Evolutionary conservation across 768 basidiomycete genomes (phyloP).

Genomic region (Boletus huronensis): DNA sequence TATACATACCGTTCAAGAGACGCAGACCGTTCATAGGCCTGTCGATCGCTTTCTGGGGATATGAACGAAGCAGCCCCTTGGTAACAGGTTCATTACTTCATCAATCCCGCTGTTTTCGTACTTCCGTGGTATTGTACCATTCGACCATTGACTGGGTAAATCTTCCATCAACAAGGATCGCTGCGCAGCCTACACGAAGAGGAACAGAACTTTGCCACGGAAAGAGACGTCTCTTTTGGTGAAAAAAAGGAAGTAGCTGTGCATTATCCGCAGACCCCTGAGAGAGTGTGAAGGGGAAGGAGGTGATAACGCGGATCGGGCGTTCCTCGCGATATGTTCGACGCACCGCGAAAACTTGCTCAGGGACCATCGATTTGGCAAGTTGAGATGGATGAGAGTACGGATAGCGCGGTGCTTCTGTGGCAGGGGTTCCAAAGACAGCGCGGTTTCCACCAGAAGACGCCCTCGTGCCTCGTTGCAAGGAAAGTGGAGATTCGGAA

Average conservation of each 20-base stretch:
- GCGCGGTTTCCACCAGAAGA: conserved; percentile 15
- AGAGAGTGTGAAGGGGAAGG: not conserved
- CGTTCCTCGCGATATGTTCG: not conserved
- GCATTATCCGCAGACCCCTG: not conserved
- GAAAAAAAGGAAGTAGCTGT: not conserved
- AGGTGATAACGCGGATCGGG: conserved; percentile 24
- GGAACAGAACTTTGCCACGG: not conserved
- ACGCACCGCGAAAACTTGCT: conserved; percentile 1
- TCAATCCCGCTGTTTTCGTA: conserved; percentile 25
- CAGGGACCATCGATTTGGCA: conserved; percentile 11
- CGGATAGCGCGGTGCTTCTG: conserved; percentile 5
- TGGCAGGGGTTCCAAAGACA: conserved; percentile 16
- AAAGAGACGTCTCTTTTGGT: not conserved
- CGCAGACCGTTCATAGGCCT: not conserved
- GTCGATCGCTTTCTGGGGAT: conserved; percentile 23
- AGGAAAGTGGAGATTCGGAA: conserved; percentile 13
- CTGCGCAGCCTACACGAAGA: not conserved
- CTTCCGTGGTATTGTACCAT: conserved; percentile 26
- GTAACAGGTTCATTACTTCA: conserved; percentile 31
- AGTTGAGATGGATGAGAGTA: conserved; percentile 3
- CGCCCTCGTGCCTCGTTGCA: conserved; percentile 16
- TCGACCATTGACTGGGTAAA: conserved; percentile 2
- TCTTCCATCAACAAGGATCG: conserved; percentile 15
- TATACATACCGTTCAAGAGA: conserved; percentile 2
- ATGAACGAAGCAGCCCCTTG: conserved; percentile 12